Conservation (phyloP, 441 rosid genomes). For the Pelargonium cotyledonis region DNA sequence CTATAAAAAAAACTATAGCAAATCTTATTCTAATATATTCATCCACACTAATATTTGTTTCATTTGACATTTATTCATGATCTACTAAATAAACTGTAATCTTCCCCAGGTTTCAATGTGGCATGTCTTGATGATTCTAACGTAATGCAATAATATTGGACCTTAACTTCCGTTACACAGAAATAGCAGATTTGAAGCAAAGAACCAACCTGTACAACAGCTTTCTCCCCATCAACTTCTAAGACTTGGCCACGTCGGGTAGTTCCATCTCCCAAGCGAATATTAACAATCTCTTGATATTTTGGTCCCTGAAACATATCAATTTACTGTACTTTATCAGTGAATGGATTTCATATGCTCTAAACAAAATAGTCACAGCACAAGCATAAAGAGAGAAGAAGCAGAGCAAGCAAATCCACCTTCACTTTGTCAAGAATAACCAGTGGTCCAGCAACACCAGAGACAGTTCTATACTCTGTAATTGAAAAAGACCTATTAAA, state of each 20-base stretch:
- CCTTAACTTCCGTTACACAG: too few relatives aligned
- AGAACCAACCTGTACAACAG: slow-evolving; percentile 61
- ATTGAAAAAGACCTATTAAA: neutral
- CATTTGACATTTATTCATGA: too few relatives aligned
- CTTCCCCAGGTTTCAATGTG: too few relatives aligned
- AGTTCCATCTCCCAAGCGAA: slow-evolving; percentile 81
- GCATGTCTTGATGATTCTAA: too few relatives aligned
- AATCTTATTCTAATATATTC: too few relatives aligned
- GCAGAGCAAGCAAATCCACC: slow-evolving; percentile 24
- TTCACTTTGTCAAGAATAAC: slow-evolving; percentile 92
- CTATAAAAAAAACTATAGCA: too few relatives aligned
- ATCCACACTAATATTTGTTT: too few relatives aligned
- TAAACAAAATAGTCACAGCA: neutral
- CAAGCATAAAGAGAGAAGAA: neutral
- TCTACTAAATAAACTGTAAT: too few relatives aligned
- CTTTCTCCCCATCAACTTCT: slow-evolving; percentile 98
- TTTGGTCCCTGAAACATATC: slow-evolving; percentile 61
- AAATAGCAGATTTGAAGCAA: too few relatives aligned
- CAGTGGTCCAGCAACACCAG: slow-evolving; percentile 91
- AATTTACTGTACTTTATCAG: too few relatives aligned
- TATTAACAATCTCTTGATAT: slow-evolving; percentile 92
- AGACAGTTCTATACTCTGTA: slow-evolving; percentile 88
- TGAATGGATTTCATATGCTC: neutral
- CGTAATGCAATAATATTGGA: too few relatives aligned
- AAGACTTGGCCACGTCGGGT: slow-evolving; percentile 90